These are phyloP conservation scores for Xylaria sp. DNA, from an alignment of 2,329 filamentous ascomycete species.

Conservation along the genomic window DNA sequence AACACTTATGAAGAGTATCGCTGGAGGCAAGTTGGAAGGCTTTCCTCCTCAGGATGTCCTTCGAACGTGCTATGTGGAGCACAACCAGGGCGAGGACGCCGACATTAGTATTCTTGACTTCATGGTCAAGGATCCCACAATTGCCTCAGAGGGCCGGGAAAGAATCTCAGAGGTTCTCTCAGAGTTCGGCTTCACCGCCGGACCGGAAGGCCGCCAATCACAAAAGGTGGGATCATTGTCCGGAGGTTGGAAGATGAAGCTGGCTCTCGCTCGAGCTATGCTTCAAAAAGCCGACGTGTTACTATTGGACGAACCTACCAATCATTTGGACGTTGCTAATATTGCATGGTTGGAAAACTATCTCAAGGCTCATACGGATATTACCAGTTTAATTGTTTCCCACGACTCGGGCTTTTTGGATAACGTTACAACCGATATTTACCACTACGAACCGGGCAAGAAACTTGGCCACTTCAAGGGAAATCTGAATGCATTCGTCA, in stretches of 20 bases:
- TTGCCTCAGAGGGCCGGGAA: constrained; percentile 80
- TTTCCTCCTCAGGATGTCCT: constrained; percentile 94
- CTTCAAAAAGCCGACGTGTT: constrained; percentile 96
- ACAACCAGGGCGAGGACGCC: constrained; percentile 98
- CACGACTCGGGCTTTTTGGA: constrained; percentile 99
- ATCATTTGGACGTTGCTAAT: constrained; percentile 96
- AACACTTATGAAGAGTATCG: constrained; percentile 98
- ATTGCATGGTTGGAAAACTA: constrained; percentile 97
- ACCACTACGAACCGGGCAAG: constrained; percentile 96
- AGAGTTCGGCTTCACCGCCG: constrained; percentile 93
- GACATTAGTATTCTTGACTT: constrained; percentile 96
- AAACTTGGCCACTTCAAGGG: constrained; percentile 90
- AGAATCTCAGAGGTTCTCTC: constrained; percentile 85
- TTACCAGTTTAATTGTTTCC: constrained; percentile 96
- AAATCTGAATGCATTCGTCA: constrained; percentile 85
- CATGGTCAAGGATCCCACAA: constrained; percentile 86
- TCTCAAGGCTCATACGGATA: constrained; percentile 93
- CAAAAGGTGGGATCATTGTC: constrained; percentile 94
- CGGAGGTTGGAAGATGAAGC: constrained; percentile 99
- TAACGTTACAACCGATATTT: constrained; percentile 97
- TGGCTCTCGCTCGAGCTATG: constrained; percentile 95
- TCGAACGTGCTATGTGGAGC: constrained; percentile 97
- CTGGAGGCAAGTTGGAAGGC: constrained; percentile 93
- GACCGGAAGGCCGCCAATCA: constrained; percentile 87
- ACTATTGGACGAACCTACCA: constrained; percentile 97